Percentiles rank a stretch among this genome's conserved stretches.
Conservation (phyloP, 164 flowering plant species). For the Vitis cinerea region DNA sequence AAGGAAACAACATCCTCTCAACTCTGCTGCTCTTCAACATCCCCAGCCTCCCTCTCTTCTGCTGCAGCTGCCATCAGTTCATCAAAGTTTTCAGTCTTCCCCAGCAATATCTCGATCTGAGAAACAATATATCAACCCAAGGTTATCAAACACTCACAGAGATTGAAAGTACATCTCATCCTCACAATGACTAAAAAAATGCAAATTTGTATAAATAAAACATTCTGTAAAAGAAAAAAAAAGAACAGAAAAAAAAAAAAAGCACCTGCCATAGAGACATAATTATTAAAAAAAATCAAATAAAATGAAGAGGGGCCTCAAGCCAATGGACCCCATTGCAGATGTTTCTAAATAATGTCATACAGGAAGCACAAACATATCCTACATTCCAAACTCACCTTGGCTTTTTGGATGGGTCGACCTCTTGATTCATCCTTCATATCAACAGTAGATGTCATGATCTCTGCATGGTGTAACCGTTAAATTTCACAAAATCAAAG, state of each 20-base stretch:
- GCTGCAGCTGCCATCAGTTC: constrained; percentile 50
- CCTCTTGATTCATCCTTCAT: constrained; percentile 40
- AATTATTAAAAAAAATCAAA: too few species aligned
- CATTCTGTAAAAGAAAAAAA: too few species aligned
- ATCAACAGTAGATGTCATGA: constrained; percentile 39
- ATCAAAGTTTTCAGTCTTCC: constrained; percentile 44
- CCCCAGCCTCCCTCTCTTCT: constrained; percentile 26
- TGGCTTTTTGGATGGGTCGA: constrained; percentile 43
- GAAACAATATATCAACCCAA: neutral
- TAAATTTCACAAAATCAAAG: neutral
- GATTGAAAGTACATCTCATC: too few species aligned
- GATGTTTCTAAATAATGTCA: too few species aligned
- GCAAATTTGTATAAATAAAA: too few species aligned
- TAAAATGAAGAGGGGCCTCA: too few species aligned
- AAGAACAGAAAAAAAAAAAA: too few species aligned
- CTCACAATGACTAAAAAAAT: too few species aligned
- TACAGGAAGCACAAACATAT: too few species aligned
- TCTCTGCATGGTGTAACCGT: constrained; percentile 21
- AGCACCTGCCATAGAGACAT: too few species aligned
- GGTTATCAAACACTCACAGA: neutral
- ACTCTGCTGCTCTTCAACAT: constrained; percentile 30
- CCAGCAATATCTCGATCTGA: constrained; percentile 45
- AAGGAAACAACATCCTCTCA: constrained; percentile 3
- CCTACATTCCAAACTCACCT: constrained; percentile 17
- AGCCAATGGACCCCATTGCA: too few species aligned